Evolutionary conservation across 805 yeast genomes (phyloP).

Genomic region (Hanseniaspora valbyensis): DNA sequence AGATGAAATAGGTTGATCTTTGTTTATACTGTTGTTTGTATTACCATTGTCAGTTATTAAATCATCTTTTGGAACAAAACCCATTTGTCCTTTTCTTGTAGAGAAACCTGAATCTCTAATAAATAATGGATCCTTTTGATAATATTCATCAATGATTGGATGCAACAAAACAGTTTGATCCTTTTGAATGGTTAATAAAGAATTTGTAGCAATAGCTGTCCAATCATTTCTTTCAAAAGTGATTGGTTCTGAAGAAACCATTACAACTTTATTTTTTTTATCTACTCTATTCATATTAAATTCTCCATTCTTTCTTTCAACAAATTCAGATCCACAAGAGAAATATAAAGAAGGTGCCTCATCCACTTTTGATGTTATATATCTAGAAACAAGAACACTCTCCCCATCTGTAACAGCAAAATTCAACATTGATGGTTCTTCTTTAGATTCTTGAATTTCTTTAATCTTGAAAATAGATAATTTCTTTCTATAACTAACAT

Average conservation of each 20-base stretch:
- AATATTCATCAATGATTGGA: constrained; percentile 84
- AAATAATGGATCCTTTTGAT: constrained; percentile 56
- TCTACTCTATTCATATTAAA: constrained; percentile 90
- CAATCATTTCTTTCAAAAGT: constrained; percentile 96
- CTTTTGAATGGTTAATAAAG: constrained; percentile 58
- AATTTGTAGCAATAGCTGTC: constrained; percentile 93
- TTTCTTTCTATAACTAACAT: constrained; percentile 1
- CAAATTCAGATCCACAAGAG: constrained; percentile 83
- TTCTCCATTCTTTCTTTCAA: constrained; percentile 82
- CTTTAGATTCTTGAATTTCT: constrained; percentile 19
- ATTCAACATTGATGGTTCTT: constrained; percentile 76
- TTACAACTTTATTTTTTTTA: constrained; percentile 85
- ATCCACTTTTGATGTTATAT: constrained; percentile 77
- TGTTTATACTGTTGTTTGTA: neutral
- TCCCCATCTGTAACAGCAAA: constrained; percentile 93
- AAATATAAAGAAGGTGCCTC: constrained; percentile 96
- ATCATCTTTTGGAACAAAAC: constrained; percentile 55
- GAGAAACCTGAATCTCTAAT: constrained; percentile 72
- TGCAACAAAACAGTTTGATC: constrained; percentile 81
- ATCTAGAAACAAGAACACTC: constrained; percentile 74
- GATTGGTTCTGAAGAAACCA: constrained; percentile 93
- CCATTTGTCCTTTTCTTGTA: constrained; percentile 84
- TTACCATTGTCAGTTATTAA: neutral
- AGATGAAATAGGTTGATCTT: neutral
- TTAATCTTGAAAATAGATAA: neutral